phyloP scores from a whole-genome alignment of 768 basidiomycete genomes.

The Naganishia vishniacii region DNA sequence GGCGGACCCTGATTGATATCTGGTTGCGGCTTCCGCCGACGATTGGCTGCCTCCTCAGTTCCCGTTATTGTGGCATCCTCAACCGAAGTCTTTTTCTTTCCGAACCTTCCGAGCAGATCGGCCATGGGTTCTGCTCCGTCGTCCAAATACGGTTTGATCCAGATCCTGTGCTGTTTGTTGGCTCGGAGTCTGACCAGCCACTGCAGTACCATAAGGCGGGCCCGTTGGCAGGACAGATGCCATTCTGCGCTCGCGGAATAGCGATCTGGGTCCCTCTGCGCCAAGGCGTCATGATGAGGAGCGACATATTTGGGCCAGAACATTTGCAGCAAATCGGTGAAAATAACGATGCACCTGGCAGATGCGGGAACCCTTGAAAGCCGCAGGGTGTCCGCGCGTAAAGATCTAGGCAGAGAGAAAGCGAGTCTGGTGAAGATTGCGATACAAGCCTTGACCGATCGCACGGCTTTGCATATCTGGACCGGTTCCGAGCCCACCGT shows the following conservation, averaged over 20 bases:
- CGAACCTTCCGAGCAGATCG: conserved; percentile 26
- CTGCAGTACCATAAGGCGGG: conserved; percentile 68
- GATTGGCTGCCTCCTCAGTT: conserved; percentile 22
- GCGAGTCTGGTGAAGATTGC: conserved; percentile 50
- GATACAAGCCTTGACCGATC: conserved; percentile 35
- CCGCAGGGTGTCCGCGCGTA: conserved; percentile 32
- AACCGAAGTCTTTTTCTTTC: conserved; percentile 13
- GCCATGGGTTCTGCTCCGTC: conserved; percentile 47
- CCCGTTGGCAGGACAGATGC: conserved; percentile 36
- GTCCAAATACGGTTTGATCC: conserved; percentile 58
- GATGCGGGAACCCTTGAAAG: conserved; percentile 46
- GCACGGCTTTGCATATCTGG: conserved; percentile 31
- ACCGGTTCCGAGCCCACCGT: conserved; percentile 16
- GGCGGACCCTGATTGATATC: background rate
- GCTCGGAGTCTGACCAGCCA: conserved; percentile 84
- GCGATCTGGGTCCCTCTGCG: conserved; percentile 4
- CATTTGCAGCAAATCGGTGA: conserved; percentile 48
- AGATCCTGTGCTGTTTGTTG: conserved; percentile 81
- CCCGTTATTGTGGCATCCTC: conserved; percentile 3
- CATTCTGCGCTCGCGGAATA: conserved; percentile 1
- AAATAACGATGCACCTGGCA: conserved; percentile 48
- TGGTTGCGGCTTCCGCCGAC: conserved; percentile 8
- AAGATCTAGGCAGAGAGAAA: conserved; percentile 44
- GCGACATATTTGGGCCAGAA: conserved; percentile 13
- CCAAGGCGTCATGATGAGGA: conserved; percentile 1